A percentile compares a stretch with the other conserved stretches of the same genome.
Conservation (phyloP, 371 early-diverging fungal genomes). For the Apophysomyces trapeziformis region DNA sequence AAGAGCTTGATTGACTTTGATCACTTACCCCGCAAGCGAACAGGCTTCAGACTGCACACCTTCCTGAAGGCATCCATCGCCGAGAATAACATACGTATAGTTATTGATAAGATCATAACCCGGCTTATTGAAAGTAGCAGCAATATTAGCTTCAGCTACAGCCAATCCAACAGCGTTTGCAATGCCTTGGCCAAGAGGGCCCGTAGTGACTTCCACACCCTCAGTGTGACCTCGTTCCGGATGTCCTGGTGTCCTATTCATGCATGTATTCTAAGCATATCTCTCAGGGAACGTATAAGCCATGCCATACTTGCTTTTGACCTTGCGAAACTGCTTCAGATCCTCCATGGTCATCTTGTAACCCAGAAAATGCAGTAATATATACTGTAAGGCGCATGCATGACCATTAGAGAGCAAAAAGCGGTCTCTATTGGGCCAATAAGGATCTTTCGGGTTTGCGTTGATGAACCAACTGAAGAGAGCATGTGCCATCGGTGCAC, state of each 20-base stretch:
- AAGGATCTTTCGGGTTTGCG: slow-evolving; percentile 84
- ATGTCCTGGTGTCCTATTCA: slow-evolving; percentile 89
- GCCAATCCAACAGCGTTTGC: slow-evolving; percentile 98
- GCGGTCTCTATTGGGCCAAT: slow-evolving; percentile 95
- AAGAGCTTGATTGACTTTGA: not conserved
- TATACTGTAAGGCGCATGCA: slow-evolving; percentile 96
- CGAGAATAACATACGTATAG: slow-evolving; percentile 88
- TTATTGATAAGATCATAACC: slow-evolving; percentile 85
- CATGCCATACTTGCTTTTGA: slow-evolving; percentile 73
- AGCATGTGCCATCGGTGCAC: slow-evolving; percentile 93
- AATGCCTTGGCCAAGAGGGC: slow-evolving; percentile 99
- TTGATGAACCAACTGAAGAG: slow-evolving; percentile 85
- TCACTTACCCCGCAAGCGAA: slow-evolving; percentile 91
- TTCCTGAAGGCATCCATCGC: slow-evolving; percentile 99
- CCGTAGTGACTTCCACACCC: slow-evolving; percentile 98
- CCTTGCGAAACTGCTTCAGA: slow-evolving; percentile 92
- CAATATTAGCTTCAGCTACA: slow-evolving; percentile 87
- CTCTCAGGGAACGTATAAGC: slow-evolving; percentile 18
- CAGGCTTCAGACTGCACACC: slow-evolving; percentile 98
- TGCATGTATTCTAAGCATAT: slow-evolving; percentile 18
- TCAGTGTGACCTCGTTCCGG: slow-evolving; percentile 87
- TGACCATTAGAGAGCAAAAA: slow-evolving; percentile 99
- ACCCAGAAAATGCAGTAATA: slow-evolving; percentile 89
- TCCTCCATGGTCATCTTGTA: slow-evolving; percentile 92
- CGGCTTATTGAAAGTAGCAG: slow-evolving; percentile 90